Conservation (phyloP, 2,329 filamentous ascomycete genomes). For the Cadophora sp. region DNA sequence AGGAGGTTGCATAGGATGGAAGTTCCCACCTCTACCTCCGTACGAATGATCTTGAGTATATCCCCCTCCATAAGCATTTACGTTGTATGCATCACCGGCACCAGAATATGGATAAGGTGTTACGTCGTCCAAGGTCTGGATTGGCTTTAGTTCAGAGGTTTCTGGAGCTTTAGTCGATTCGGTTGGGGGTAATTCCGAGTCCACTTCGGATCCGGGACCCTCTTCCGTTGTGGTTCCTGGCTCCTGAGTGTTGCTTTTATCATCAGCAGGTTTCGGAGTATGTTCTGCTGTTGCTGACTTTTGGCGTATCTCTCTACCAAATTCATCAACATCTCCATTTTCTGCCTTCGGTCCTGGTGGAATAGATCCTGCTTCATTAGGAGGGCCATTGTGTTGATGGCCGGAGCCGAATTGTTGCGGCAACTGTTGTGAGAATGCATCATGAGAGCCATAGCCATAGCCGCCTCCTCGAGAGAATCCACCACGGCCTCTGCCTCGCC, state of each 20-base stretch:
- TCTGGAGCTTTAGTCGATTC: slow-evolving; percentile 24
- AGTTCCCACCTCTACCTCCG: slow-evolving; percentile 49
- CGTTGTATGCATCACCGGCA: slow-evolving; percentile 52
- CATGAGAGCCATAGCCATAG: slow-evolving; percentile 41
- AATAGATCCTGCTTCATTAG: slow-evolving; percentile 41
- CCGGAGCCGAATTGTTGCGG: slow-evolving; percentile 39
- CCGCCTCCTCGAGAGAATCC: slow-evolving; percentile 40
- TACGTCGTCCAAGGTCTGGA: slow-evolving; percentile 44
- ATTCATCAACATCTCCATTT: slow-evolving; percentile 44
- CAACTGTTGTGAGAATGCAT: slow-evolving; percentile 41
- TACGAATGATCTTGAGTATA: slow-evolving; percentile 44
- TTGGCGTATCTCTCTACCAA: slow-evolving; percentile 45
- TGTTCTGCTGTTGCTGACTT: slow-evolving; percentile 35
- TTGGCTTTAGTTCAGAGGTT: slow-evolving; percentile 38
- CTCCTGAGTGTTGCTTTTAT: slow-evolving; percentile 24
- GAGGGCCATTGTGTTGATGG: slow-evolving; percentile 38
- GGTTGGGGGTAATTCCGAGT: slow-evolving; percentile 24
- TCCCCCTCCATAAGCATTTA: slow-evolving; percentile 42
- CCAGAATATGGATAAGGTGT: slow-evolving; percentile 62
- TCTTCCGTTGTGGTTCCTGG: slow-evolving; percentile 21
- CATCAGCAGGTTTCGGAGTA: slow-evolving; percentile 25
- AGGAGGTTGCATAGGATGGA: slow-evolving; percentile 45
- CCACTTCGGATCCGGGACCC: slow-evolving; percentile 26
- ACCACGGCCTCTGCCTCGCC: slow-evolving; percentile 48
- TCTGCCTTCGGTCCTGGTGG: slow-evolving; percentile 43